Percentiles rank a stretch among this genome's conserved stretches.
phyloP scores from a whole-genome alignment of 2,329 filamentous ascomycete genomes.

The Cryphonectria radicalis region DNA sequence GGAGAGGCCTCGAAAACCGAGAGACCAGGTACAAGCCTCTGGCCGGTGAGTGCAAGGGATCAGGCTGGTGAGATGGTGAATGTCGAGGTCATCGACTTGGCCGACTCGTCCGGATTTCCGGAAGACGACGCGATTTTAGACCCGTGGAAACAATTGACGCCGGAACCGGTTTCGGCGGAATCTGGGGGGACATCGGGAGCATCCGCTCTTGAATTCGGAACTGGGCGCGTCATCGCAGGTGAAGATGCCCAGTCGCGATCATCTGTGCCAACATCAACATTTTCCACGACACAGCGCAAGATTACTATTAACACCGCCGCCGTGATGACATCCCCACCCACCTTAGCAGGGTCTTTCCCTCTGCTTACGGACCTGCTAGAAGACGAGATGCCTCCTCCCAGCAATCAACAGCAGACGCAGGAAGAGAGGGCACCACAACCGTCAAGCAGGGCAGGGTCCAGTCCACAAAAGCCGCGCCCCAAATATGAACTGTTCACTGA shows the following conservation, averaged over 20 bases:
- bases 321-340: background rate
- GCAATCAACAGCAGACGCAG: constrained; percentile 39
- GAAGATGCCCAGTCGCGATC: background rate
- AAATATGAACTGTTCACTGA: constrained; percentile 67
- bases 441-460: constrained; percentile 10
- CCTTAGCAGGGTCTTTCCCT: background rate
- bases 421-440: constrained; percentile 29
- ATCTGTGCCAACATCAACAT: constrained; percentile 27
- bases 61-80: constrained; percentile 66
- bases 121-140: constrained; percentile 32
- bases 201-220: constrained; percentile 22
- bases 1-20: constrained; percentile 22
- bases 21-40: constrained; percentile 54
- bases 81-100: constrained; percentile 64
- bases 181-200: constrained; percentile 15
- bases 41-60: constrained; percentile 73
- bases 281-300: constrained; percentile 31
- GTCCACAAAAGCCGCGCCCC: constrained; percentile 44
- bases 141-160: constrained; percentile 38
- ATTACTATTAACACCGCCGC: constrained; percentile 18
- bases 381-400: constrained; percentile 37
- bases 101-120: constrained; percentile 45
- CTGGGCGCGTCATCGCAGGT: constrained; percentile 13
- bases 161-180: constrained; percentile 19
- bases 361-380: constrained; percentile 20